These are phyloP conservation scores for Neoascochyta sp. DNA, from an alignment of 2,329 filamentous ascomycete genomes.

Conservation along the genomic window DNA sequence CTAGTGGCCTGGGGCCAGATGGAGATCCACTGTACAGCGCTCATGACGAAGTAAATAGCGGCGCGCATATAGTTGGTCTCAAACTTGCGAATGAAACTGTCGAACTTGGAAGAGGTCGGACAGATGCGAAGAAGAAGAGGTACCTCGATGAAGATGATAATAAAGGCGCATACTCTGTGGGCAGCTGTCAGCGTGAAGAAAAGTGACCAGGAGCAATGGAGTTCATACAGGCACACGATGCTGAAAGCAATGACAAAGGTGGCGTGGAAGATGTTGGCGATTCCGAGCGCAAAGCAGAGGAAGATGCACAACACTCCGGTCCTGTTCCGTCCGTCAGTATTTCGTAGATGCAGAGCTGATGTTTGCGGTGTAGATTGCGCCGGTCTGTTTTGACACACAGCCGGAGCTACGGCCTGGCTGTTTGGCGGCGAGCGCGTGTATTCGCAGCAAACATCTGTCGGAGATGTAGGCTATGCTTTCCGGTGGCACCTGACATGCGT, in stretches of 20 bases:
- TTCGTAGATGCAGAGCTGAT: too few relatives aligned
- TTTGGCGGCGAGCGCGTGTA: too few relatives aligned
- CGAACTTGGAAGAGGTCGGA: constrained; percentile 87
- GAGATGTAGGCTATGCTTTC: too few relatives aligned
- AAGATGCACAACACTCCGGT: constrained; percentile 59
- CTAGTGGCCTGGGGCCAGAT: constrained; percentile 61
- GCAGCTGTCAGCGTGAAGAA: not conserved
- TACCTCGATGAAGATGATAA: constrained; percentile 62
- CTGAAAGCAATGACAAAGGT: constrained; percentile 57
- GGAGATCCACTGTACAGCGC: constrained; percentile 78
- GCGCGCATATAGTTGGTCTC: constrained; percentile 97
- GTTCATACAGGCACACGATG: constrained; percentile 48
- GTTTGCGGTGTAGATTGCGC: too few relatives aligned
- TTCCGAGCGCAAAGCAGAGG: constrained; percentile 64
- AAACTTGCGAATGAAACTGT: constrained; percentile 83
- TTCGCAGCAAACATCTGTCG: too few relatives aligned
- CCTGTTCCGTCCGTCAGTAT: constrained; percentile 36
- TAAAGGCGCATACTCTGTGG: constrained; percentile 45
- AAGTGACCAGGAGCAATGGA: too few relatives aligned
- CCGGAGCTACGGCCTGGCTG: too few relatives aligned
- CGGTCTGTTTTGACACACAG: too few relatives aligned
- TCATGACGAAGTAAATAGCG: constrained; percentile 78
- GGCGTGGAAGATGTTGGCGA: constrained; percentile 65
- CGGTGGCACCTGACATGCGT: too few relatives aligned
- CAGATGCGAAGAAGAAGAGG: constrained; percentile 96